These are phyloP conservation scores for Plantago ovata DNA, from an alignment of 257 asterid genomes.

Conservation along the genomic window DNA sequence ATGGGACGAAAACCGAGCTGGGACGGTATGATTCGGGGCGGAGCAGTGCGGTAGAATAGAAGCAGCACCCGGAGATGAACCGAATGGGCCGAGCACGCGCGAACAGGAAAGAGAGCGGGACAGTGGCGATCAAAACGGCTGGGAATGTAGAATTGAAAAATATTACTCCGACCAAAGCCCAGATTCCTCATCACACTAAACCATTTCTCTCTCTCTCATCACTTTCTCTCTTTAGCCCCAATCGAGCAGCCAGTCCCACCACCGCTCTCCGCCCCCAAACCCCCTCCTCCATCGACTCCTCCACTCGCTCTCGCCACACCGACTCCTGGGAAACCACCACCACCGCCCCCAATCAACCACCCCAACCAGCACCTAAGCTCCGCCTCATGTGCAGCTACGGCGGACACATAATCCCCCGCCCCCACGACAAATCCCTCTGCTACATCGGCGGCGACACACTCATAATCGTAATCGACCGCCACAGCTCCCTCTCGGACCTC, in stretches of 20 bases:
- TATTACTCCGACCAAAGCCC: constrained; percentile 29
- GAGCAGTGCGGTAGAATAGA: too few species aligned
- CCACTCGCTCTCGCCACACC: constrained; percentile 60
- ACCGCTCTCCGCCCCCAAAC: constrained; percentile 21
- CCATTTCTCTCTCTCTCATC: background rate
- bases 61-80: too few species aligned
- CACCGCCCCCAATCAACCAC: constrained; percentile 14
- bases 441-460: constrained; percentile 94
- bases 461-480: constrained; percentile 75
- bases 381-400: constrained; percentile 96
- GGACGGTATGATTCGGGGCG: too few species aligned
- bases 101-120: too few species aligned
- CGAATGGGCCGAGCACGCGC: too few species aligned
- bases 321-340: constrained; percentile 63
- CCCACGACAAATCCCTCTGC: constrained; percentile 80
- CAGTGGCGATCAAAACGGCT: too few species aligned
- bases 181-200: background rate
- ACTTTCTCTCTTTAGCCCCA: constrained; percentile 23
- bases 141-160: constrained; percentile 24
- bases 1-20: too few species aligned
- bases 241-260: constrained; percentile 66
- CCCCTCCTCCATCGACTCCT: constrained; percentile 47
- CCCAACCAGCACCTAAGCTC: constrained; percentile 45
- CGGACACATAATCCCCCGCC: constrained; percentile 93
- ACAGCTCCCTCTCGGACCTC: constrained; percentile 57